Percentiles rank a stretch among this genome's conserved stretches.
Evolutionary conservation across 1,284 basidiomycete species (phyloP).

Genomic region (Heterobasidion parviporum): DNA sequence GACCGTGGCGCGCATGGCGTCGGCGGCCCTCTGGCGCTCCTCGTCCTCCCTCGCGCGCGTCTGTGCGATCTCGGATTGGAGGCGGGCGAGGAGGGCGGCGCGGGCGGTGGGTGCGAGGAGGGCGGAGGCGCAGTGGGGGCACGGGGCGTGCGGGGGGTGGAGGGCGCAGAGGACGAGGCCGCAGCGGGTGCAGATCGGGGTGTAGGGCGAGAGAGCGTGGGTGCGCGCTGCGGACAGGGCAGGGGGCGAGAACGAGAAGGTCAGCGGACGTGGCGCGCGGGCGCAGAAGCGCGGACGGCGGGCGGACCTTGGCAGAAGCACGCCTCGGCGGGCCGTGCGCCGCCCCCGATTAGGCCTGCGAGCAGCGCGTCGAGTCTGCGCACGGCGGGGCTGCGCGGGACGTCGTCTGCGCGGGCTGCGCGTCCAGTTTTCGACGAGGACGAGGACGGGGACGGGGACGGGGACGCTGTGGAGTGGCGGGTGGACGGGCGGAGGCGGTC

Average conservation of each 20-base stretch:
- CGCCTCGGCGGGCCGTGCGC: slow-evolving; percentile 36
- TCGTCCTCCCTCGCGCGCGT: slow-evolving; percentile 40
- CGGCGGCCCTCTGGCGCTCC: slow-evolving; percentile 33
- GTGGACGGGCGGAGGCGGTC: slow-evolving; percentile 5
- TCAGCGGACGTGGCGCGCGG: neutral
- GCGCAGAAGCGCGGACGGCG: neutral
- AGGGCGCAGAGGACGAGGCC: slow-evolving; percentile 55
- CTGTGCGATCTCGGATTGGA: slow-evolving; percentile 36
- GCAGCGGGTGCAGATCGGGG: slow-evolving; percentile 47
- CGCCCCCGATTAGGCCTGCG: slow-evolving; percentile 14
- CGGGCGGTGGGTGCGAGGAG: slow-evolving; percentile 29
- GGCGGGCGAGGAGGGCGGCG: slow-evolving; percentile 26
- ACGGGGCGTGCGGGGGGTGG: slow-evolving; percentile 45
- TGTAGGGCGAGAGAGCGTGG: slow-evolving; percentile 48
- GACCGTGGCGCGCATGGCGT: slow-evolving; percentile 39
- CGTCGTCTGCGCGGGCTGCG: slow-evolving; percentile 13
- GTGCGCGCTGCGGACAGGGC: slow-evolving; percentile 36
- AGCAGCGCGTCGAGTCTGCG: slow-evolving; percentile 20
- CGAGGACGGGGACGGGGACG: slow-evolving; percentile 5
- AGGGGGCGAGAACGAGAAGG: neutral
- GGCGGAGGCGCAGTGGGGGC: slow-evolving; percentile 43
- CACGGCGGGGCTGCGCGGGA: slow-evolving; percentile 21
- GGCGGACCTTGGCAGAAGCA: slow-evolving; percentile 61
- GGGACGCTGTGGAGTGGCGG: slow-evolving; percentile 3
- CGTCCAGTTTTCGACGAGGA: slow-evolving; percentile 10